Evolutionary conservation across 768 basidiomycete genomes (phyloP).

Genomic region (Kwoniella heveanensis): DNA sequence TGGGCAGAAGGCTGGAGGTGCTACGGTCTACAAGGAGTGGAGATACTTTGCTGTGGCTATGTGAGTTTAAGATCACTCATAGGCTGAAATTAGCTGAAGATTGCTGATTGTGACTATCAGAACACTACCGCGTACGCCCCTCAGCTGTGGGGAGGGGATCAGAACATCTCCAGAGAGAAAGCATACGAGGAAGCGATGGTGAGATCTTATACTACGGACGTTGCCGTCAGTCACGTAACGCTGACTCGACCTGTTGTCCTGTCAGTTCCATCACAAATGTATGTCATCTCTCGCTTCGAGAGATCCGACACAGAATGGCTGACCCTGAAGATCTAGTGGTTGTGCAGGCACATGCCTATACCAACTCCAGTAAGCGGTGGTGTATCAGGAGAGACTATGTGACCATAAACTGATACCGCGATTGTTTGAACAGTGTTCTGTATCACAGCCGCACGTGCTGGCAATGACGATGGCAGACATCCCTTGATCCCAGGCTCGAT

Average conservation of each 20-base stretch:
- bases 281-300: background rate
- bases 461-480: slow-evolving; percentile 49
- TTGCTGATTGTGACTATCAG: too few species aligned
- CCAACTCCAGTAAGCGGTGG: slow-evolving; percentile 46
- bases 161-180: slow-evolving; percentile 43
- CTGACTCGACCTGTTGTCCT: background rate
- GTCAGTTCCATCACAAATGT: slow-evolving; percentile 53
- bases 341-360: slow-evolving; percentile 53
- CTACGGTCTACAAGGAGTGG: slow-evolving; percentile 51
- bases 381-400: too few species aligned
- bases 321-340: slow-evolving; percentile 29
- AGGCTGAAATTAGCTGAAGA: slow-evolving; percentile 1
- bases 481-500: slow-evolving; percentile 50
- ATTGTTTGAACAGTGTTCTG: slow-evolving; percentile 40
- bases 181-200: slow-evolving; percentile 51
- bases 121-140: slow-evolving; percentile 55
- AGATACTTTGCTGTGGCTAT: slow-evolving; percentile 53
- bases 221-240: background rate
- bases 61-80: slow-evolving; percentile 28
- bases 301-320: background rate
- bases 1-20: slow-evolving; percentile 55
- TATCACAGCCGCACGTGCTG: slow-evolving; percentile 49
- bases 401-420: background rate
- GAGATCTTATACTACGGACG: too few species aligned
- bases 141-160: slow-evolving; percentile 52